Base-by-base conservation (phyloP, 73 alveolate species). In the Paramecium bursaria region DNA sequence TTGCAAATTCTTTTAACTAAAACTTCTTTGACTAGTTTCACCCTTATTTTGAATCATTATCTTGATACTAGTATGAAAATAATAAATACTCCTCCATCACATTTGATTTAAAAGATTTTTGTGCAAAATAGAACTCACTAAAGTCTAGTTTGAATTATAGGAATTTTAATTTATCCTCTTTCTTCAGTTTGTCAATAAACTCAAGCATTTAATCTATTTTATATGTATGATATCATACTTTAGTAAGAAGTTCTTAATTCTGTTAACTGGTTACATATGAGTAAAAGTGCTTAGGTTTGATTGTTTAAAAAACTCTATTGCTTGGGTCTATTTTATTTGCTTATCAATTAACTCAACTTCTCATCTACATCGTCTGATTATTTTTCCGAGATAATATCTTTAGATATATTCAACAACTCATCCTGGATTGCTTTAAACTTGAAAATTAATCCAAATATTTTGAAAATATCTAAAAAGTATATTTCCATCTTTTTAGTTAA, bases 51-150 rank as follows among this genome's bases (percentile, higher is more conserved):
- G n/a, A n/a, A n/a, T n/a, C n/a, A n/a, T n/a, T n/a, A n/a, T n/a
- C n/a, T n/a, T n/a, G n/a, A n/a, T n/a, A n/a, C n/a, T n/a, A n/a
- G n/a, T n/a, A n/a, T n/a, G n/a, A n/a, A n/a, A n/a, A n/a, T n/a
- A n/a, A n/a, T n/a, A n/a, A n/a, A n/a, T n/a, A n/a, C n/a, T n/a
- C n/a, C n/a, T n/a, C n/a, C n/a, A n/a, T n/a, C n/a, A n/a, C n/a
- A n/a, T n/a, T n/a, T n/a, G n/a, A n/a, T n/a, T n/a, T n/a, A n/a
- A n/a, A n/a, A n/a, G n/a, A n/a, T n/a, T n/a, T n/a, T n/a, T n/a
- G n/a, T n/a, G n/a, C n/a, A n/a, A n/a, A n/a, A 88, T 95, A 95
- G 85, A 75, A 95, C 86, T 95, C 94, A 92, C 94, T 95, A 88
- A 86, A 95, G 79, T 95, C 99, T 14, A 95, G 60, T 77, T 95